These are phyloP conservation scores for Dactylellina haptotyla DNA, from an alignment of 2,329 filamentous ascomycete species.

Conservation along the genomic window DNA sequence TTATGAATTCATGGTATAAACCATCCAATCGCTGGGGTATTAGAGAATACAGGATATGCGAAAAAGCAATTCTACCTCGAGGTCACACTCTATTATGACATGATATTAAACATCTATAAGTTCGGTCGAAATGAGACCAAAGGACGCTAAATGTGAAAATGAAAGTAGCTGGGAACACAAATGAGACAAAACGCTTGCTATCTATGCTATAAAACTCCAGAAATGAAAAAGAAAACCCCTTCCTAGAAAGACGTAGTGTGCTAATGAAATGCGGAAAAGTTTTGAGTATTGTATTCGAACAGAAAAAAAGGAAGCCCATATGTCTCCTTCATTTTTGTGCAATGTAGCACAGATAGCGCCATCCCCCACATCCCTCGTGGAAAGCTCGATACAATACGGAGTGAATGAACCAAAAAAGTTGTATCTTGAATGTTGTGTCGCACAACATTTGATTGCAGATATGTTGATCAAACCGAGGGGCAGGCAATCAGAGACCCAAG, in stretches of 20 bases:
- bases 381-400: slow-evolving; percentile 8
- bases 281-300: not conserved
- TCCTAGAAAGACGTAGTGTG: not conserved
- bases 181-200: slow-evolving; percentile 14
- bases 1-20: no score
- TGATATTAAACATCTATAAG: slow-evolving; percentile 5
- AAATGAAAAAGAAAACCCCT: slow-evolving; percentile 8
- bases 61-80: slow-evolving; percentile 11
- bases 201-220: slow-evolving; percentile 28
- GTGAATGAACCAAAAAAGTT: not conserved
- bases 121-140: not conserved
- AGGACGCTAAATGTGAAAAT: slow-evolving; percentile 29
- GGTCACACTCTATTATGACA: slow-evolving; percentile 13
- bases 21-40: not conserved
- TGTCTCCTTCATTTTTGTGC: not conserved
- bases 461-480: slow-evolving; percentile 6
- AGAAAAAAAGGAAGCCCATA: not conserved
- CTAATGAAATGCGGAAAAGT: not conserved
- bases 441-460: slow-evolving; percentile 30
- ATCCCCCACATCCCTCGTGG: slow-evolving; percentile 10
- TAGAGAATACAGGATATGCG: not conserved
- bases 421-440: not conserved
- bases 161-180: not conserved
- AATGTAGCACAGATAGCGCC: slow-evolving; percentile 24
- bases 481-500: slow-evolving; percentile 1